Percentiles rank a stretch among this genome's conserved stretches.
These are phyloP conservation scores for Sambucus nigra DNA, from an alignment of 129 eudicot species.

Conservation along the genomic window DNA sequence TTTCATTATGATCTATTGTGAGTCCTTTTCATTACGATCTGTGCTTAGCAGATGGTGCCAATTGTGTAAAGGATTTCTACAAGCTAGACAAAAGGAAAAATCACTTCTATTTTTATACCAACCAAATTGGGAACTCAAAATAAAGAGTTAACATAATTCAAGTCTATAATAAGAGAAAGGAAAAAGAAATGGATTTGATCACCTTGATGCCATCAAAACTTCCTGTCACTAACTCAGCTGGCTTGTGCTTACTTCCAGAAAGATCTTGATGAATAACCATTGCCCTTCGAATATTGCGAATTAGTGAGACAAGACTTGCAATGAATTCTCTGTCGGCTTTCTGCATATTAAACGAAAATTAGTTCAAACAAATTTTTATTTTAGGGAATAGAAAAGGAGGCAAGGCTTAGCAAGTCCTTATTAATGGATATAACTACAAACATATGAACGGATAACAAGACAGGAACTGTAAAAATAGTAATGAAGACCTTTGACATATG, in stretches of 20 bases:
- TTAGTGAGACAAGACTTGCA: conserved; percentile 40
- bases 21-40: no score
- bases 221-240: conserved; percentile 63
- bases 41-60: no score
- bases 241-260: conserved; percentile 23
- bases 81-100: no score
- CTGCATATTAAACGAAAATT: conserved; percentile 28
- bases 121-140: no score
- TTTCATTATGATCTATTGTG: no score
- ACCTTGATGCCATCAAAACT: conserved; percentile 76
- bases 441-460: no score
- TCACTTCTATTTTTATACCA: no score
- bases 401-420: background rate
- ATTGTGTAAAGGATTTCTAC: no score
- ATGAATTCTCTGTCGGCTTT: conserved; percentile 57
- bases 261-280: conserved; percentile 43
- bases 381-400: background rate
- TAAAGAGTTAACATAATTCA: background rate
- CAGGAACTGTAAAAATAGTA: background rate
- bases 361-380: background rate
- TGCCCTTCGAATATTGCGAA: conserved; percentile 38
- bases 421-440: no score
- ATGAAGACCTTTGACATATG: conserved; percentile 61
- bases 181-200: conserved; percentile 2
- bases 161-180: background rate